Conservation (phyloP, 208 protist genomes). For the Trypanosoma lewisi region DNA sequence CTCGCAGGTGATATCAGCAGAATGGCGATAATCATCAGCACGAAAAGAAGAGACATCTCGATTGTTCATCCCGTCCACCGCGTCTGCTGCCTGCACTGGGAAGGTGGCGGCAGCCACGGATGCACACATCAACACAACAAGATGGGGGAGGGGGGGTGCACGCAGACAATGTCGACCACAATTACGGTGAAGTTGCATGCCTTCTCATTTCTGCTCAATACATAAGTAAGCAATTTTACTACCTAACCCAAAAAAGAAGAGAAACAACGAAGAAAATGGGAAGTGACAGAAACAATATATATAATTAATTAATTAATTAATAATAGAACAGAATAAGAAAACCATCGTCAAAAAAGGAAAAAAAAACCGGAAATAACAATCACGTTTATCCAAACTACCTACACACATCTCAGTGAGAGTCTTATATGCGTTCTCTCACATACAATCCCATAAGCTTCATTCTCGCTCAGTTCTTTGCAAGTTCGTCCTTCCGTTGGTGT, state of each 20-base stretch:
- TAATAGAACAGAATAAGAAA: no score
- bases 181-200: not conserved
- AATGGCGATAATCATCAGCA: slow-evolving; percentile 7
- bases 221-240: no score
- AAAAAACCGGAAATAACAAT: slow-evolving; percentile 8
- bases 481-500: slow-evolving; percentile 25
- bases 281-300: no score
- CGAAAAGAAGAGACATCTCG: slow-evolving; percentile 19
- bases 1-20: not conserved
- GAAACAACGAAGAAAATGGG: slow-evolving; percentile 19
- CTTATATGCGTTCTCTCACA: not conserved
- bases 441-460: not conserved
- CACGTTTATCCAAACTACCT: not conserved
- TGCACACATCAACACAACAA: not conserved
- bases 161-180: not conserved
- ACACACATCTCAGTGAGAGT: not conserved
- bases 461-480: slow-evolving; percentile 8
- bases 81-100: not conserved
- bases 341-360: slow-evolving; percentile 2
- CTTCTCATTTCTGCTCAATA: slow-evolving; percentile 3
- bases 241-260: slow-evolving; percentile 8
- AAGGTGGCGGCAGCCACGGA: not conserved
- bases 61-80: slow-evolving; percentile 14
- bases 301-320: no score
- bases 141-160: not conserved